These are phyloP conservation scores for Boletales sp. DNA, from an alignment of 768 basidiomycete species.

Conservation along the genomic window DNA sequence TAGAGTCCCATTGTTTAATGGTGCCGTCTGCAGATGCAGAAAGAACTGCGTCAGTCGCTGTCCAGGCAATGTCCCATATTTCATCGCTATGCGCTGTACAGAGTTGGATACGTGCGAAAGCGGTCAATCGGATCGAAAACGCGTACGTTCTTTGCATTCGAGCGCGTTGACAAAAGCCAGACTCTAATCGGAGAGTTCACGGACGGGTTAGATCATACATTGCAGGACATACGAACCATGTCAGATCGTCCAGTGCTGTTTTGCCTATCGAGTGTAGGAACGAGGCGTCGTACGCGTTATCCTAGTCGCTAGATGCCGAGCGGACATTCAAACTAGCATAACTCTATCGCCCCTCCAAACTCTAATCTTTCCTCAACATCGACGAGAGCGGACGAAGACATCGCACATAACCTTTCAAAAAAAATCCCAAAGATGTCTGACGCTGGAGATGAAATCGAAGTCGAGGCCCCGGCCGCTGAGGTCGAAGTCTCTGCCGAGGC, in stretches of 20 bases:
- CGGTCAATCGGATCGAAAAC: constrained; percentile 9
- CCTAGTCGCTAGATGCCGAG: constrained; percentile 41
- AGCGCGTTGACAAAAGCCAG: constrained; percentile 70
- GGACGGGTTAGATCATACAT: constrained; percentile 1
- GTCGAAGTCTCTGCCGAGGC: constrained; percentile 86
- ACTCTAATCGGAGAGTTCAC: constrained; percentile 45
- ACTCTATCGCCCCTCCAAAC: constrained; percentile 37
- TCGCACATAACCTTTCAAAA: constrained; percentile 33
- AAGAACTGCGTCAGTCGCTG: constrained; percentile 56
- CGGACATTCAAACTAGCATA: constrained; percentile 49
- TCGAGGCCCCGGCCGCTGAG: constrained; percentile 60
- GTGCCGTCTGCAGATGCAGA: constrained; percentile 79
- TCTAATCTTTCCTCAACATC: constrained; percentile 67
- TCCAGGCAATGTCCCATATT: constrained; percentile 78
- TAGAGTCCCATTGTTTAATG: constrained; percentile 68
- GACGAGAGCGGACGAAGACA: constrained; percentile 95
- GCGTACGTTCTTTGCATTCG: constrained; percentile 74
- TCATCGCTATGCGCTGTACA: constrained; percentile 70
- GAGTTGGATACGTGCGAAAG: constrained; percentile 2
- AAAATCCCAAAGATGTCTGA: constrained; percentile 75
- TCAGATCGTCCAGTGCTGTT: not conserved
- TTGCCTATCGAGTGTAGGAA: too few species aligned
- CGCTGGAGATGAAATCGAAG: constrained; percentile 93
- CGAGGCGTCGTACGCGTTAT: not conserved
- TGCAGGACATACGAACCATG: constrained; percentile 27